Evolutionary conservation across 2,329 filamentous ascomycete species (phyloP).

Genomic region (Botrytis hyacinthi): DNA sequence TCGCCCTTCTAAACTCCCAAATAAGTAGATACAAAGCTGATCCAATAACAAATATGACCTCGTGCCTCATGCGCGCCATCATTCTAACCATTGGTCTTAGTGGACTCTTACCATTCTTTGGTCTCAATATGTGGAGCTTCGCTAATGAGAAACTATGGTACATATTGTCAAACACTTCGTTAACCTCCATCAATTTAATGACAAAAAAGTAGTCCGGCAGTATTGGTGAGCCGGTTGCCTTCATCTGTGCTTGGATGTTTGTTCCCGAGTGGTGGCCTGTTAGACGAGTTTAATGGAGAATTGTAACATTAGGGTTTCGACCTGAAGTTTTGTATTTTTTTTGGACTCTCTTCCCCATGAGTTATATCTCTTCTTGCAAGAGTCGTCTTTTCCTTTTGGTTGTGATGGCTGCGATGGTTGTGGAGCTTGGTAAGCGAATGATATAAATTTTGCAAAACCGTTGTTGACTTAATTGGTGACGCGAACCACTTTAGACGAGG

Average conservation of each 20-base stretch:
- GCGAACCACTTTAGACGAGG: not conserved
- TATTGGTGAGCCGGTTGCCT: not conserved
- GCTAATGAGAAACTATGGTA: not conserved
- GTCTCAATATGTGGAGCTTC: not conserved
- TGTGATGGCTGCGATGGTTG: not conserved
- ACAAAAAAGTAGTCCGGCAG: not conserved
- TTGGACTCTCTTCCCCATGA: not conserved
- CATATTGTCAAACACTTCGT: not conserved
- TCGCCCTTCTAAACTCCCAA: too few relatives aligned
- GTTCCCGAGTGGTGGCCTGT: not conserved
- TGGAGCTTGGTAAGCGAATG: not conserved
- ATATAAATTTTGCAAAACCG: not conserved
- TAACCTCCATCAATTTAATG: not conserved
- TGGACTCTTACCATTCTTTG: not conserved
- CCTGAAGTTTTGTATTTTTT: not conserved
- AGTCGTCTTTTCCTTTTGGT: not conserved
- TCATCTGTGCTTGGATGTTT: not conserved
- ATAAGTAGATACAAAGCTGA: too few relatives aligned
- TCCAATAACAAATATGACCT: not conserved
- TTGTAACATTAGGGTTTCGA: not conserved
- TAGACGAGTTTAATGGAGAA: not conserved
- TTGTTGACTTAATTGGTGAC: not conserved
- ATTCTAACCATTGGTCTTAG: accelerated
- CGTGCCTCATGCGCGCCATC: not conserved
- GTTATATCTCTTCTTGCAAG: not conserved